These are phyloP conservation scores for Mediolabrus comicus DNA, from an alignment of 108 stramenopile genomes.

Conservation along the genomic window DNA sequence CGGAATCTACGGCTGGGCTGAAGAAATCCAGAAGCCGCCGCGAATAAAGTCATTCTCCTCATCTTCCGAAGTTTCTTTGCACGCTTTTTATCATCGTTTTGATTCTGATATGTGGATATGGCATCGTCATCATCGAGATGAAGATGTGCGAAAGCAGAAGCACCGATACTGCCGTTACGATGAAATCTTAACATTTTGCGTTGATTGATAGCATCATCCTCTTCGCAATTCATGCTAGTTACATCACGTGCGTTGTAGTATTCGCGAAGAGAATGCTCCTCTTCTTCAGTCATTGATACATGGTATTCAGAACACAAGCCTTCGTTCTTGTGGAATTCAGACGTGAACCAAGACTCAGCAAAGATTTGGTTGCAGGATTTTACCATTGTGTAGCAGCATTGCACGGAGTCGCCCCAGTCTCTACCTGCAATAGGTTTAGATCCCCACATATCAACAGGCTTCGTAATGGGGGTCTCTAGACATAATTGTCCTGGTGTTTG, in stretches of 20 bases:
- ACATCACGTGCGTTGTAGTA: conserved; percentile 9
- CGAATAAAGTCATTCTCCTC: conserved; percentile 35
- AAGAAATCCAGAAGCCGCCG: conserved; percentile 28
- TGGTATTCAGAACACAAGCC: conserved; percentile 22
- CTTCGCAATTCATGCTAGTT: background rate
- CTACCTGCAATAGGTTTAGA: conserved; percentile 62
- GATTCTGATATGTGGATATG: background rate
- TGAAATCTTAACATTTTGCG: conserved; percentile 2
- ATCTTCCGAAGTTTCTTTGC: conserved; percentile 38
- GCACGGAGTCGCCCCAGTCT: conserved; percentile 76
- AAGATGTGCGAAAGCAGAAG: conserved; percentile 36
- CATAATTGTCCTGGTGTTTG: conserved; percentile 18
- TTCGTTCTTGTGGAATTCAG: conserved; percentile 26
- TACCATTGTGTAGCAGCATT: conserved; percentile 42
- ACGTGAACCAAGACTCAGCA: conserved; percentile 42
- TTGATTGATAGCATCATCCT: background rate
- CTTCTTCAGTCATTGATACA: conserved; percentile 11
- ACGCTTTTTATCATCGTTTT: conserved; percentile 14
- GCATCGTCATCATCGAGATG: conserved; percentile 28
- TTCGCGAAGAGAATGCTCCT: conserved; percentile 17
- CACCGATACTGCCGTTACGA: conserved; percentile 38
- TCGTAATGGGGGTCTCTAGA: conserved; percentile 56
- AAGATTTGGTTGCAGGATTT: conserved; percentile 43
- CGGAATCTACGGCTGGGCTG: conserved; percentile 21
- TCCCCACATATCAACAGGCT: conserved; percentile 61